Evolutionary conservation across 352 stramenopile genomes (phyloP), one percentile per base, ranked within the genome.

Genomic region (Globisporangium middletonii): DNA sequence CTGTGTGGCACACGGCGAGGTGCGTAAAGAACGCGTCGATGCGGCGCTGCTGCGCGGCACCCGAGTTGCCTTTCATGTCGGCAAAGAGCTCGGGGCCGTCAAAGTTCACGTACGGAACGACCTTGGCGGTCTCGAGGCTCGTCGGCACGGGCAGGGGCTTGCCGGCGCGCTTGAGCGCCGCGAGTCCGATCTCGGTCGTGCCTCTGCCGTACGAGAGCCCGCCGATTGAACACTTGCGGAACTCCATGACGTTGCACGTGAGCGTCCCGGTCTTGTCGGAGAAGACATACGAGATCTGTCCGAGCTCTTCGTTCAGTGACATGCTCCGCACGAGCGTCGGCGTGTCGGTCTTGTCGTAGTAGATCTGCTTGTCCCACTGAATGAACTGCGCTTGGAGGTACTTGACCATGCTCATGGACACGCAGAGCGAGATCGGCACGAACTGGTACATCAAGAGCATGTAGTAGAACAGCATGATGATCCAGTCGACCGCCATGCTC

Each of bases 241-340:
- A 98, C 66, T 98, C 86, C 97, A 99, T 99, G 6, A 99, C 79
- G 72, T 99, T 99, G 68, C 95, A 97, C 1, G 97, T 99, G 4
- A 99, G 75, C n/a, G 97, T 99, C n/a, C 97, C 97, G 2, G 97
- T 99, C 65, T 99, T 99, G 74, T 99, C 97, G 1, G 87, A 98
- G 69, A 99, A 99, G 6, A 99, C 93, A 63, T 99, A 98, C 30
- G 96, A 89, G 49, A 99, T 96, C 78, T 98, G 91, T 2, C 96
- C 97, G 15, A 98, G 78, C 53, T 98, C 91, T 68, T 97, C 94
- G 53, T 97, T 97, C 33, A 98, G 79, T 16, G 91, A 92, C 73
- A 95, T 96, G n/a, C 77, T 95, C 23, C 95, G 88, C n/a, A 95
- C 93, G 8, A 95, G 69, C 26, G 91, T 89, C 11, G 87, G 89